Evolutionary conservation across 106 monocot species (phyloP).

Genomic region (Dioscorea alata): DNA sequence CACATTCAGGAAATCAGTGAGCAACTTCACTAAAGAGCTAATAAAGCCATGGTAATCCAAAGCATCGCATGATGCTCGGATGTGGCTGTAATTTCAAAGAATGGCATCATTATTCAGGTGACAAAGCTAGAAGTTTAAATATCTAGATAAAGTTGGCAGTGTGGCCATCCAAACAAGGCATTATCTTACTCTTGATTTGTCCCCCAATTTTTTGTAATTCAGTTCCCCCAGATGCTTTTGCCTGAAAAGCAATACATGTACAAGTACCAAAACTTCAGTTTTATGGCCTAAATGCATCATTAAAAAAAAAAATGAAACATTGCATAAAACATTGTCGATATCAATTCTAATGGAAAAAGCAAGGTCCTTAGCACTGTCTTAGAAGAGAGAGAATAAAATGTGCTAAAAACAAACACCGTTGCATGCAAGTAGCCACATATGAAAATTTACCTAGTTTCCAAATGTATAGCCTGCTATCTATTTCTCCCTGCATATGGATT

Average conservation of each 20-base stretch:
- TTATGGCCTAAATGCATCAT: too few relatives aligned
- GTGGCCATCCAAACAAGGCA: not conserved
- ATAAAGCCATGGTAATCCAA: constrained; percentile 97
- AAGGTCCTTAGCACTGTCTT: too few relatives aligned
- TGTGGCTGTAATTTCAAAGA: constrained; percentile 59
- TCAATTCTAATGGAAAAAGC: too few relatives aligned
- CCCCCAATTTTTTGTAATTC: constrained; percentile 61
- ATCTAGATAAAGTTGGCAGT: not conserved
- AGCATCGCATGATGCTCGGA: constrained; percentile 80
- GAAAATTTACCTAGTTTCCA: too few relatives aligned
- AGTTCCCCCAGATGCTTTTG: constrained; percentile 75
- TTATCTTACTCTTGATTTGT: constrained; percentile 63
- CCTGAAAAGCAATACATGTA: constrained; percentile 29
- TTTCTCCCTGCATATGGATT: too few relatives aligned
- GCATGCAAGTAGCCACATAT: too few relatives aligned
- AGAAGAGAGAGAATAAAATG: too few relatives aligned
- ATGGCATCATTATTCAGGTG: constrained; percentile 46
- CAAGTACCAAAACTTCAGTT: too few relatives aligned
- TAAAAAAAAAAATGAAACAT: too few relatives aligned
- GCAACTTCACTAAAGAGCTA: constrained; percentile 64
- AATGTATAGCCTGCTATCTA: too few relatives aligned
- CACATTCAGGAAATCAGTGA: constrained; percentile 78
- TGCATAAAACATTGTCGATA: too few relatives aligned
- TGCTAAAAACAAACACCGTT: too few relatives aligned
- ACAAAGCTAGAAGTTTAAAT: constrained; percentile 8